Evolutionary conservation across 2,329 filamentous ascomycete genomes (phyloP).

Genomic region (Zasmidium citrigriseum): DNA sequence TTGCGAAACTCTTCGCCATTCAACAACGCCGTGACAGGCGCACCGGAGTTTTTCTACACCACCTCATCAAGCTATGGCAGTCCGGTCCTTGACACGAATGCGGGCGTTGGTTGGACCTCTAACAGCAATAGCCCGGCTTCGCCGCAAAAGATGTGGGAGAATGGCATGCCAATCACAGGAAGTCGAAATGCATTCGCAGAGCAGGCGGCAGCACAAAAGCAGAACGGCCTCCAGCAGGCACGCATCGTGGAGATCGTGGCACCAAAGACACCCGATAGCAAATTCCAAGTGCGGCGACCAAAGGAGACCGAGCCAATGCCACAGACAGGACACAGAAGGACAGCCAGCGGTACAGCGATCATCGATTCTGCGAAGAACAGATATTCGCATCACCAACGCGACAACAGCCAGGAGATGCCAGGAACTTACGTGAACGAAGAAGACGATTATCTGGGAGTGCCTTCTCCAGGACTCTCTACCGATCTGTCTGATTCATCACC

Average conservation of each 20-base stretch:
- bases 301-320: constrained; percentile 4
- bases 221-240: constrained; percentile 12
- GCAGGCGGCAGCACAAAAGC: constrained; percentile 12
- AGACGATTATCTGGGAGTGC: constrained; percentile 23
- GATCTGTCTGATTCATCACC: constrained; percentile 23
- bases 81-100: constrained; percentile 20
- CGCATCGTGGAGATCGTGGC: constrained; percentile 15
- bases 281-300: constrained; percentile 11
- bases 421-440: not conserved
- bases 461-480: constrained; percentile 11
- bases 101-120: constrained; percentile 27
- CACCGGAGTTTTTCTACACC: constrained; percentile 35
- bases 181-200: constrained; percentile 32
- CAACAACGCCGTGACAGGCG: constrained; percentile 58
- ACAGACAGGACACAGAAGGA: constrained; percentile 23
- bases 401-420: constrained; percentile 15
- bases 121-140: constrained; percentile 13
- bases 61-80: constrained; percentile 21
- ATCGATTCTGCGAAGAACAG: constrained; percentile 26
- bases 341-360: constrained; percentile 28
- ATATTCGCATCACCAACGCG: constrained; percentile 29
- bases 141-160: constrained; percentile 13
- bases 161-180: constrained; percentile 8
- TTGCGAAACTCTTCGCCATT: constrained; percentile 73
- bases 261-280: constrained; percentile 16